Base-by-base conservation (phyloP, 1,284 basidiomycete genomes). In the Marasmius fiardii region DNA sequence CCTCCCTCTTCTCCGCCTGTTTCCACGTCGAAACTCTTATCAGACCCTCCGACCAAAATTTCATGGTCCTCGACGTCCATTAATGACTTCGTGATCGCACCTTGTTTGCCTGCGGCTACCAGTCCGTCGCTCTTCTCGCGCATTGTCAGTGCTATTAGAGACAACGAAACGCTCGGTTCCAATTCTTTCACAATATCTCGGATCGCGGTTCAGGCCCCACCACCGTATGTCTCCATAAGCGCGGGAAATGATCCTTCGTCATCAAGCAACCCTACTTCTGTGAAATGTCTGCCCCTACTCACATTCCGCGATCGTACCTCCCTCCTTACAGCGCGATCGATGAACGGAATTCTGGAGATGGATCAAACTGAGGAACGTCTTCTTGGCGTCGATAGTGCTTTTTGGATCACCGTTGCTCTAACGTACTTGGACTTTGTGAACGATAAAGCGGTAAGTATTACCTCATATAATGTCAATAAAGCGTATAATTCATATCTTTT, bases 351-450 rank as follows among this genome's bases (percentile, higher is more conserved):
- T 26, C 66, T 92, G 26, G 86, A 88, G 65, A 69, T 92, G 28
- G 80, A 89, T 50, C 71, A 73, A 53, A 71, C 71, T 3, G 79
- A 86, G 59, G 80, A 83, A 53, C 69, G 73, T n/a, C 67, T 76
- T 34, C 64, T 90, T 26, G 90, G 89, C 12, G 80, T 92, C 33
- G 87, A 90, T 49, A 78, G 80, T 14, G 83, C 82, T 56, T 92
- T 92, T 65, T 92, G 88, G 83, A 73, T 91, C 43, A 80, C 87
- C 1, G 74, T 89, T 43, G 85, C 83, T 0, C 67, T 91, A 63
- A 84, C 86, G 1, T 92, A 90, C 66, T 69, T 88, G 18, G 88
- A 88, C 57, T 91, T 88, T 65, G 64, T 91, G 61, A 80, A 81
- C 61, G 89, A 92, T 58, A 76, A 86, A 63, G 89, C 90, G 74